phyloP scores from a whole-genome alignment of 768 basidiomycete genomes.

The Sistotremastrum suecicum region DNA sequence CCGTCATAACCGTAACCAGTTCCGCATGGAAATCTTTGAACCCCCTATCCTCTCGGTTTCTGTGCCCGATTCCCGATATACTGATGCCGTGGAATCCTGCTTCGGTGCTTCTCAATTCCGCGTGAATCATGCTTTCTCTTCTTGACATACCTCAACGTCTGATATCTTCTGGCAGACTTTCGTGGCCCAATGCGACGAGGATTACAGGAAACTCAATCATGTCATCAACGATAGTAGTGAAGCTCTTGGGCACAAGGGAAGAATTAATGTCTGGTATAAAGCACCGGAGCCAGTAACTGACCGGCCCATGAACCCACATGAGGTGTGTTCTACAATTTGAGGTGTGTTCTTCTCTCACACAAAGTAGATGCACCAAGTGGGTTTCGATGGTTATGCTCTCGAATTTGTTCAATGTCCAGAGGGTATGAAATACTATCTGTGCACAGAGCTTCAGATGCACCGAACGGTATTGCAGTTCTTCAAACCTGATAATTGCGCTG shows the following conservation, averaged over 20 bases:
- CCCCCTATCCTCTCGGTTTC: conserved; percentile 65
- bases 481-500: background rate
- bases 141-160: background rate
- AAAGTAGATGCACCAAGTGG: conserved; percentile 38
- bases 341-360: conserved; percentile 2
- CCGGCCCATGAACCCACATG: conserved; percentile 45
- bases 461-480: conserved; percentile 35
- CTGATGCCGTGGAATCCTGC: conserved; percentile 60
- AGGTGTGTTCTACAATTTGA: conserved; percentile 26
- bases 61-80: conserved; percentile 47
- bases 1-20: conserved; percentile 43
- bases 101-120: conserved; percentile 45
- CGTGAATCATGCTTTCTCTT: conserved; percentile 26
- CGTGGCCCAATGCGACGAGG: conserved; percentile 70
- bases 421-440: conserved; percentile 61
- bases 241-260: conserved; percentile 35
- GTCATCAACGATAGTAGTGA: conserved; percentile 49
- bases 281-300: conserved; percentile 21
- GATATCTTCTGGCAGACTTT: conserved; percentile 43
- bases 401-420: conserved; percentile 69
- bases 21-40: conserved; percentile 76
- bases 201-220: conserved; percentile 57
- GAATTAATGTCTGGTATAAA: conserved; percentile 53
- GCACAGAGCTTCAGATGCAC: conserved; percentile 49
- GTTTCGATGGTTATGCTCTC: conserved; percentile 75